Evolutionary conservation across 208 protist species (phyloP), one percentile per base, ranked within the genome.

Genomic region (Tritrichomonas foetus): DNA sequence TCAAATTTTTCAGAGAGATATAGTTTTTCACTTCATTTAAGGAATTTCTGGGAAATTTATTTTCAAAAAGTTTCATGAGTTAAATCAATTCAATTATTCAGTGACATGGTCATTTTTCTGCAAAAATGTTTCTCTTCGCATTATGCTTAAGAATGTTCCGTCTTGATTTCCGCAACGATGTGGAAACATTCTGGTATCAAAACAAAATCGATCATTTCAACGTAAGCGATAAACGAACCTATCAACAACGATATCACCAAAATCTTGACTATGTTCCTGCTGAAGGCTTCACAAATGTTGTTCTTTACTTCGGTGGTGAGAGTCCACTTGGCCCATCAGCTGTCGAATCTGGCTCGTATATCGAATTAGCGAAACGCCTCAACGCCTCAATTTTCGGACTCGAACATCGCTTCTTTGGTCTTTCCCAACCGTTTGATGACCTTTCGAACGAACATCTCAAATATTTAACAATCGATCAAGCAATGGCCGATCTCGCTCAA

Each of bases 391-490:
- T 82, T 53, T 1, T 82, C 22, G 41, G 11, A 11, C 41, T 82
- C 0, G 74, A 82, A 41, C 74, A 82, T 82, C 33, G 74, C 30
- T 82, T 47, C 39, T 82, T 50, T 41, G 74, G 74, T 30, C 20
- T 50, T 8, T 82, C 74, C 9, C 39, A 47, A 20, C 74, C 74
- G 11, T 82, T 82, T 27, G 74, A 82, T 0, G 41, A 50, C 33
- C 74, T 82, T 50, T 57, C 47, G 0, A 30, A 20, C 16, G 25
- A 53, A 89, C n/a, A 89, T 57, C n/a, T 57, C 3, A 53, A 57
- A 61, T 89, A 61, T 89, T 57, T 89, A 89, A 89, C 78, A 39
- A 33, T n/a, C 20, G 78, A 89, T 89, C 78, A 89, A 39, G 78
- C 78, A 14, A 39, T 89, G 5, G 78, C 78, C 53, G 78, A 89